Evolutionary conservation across 2,329 filamentous ascomycete genomes (phyloP), one percentile per base, ranked within the genome.

Genomic region (Talaromyces sp.): DNA sequence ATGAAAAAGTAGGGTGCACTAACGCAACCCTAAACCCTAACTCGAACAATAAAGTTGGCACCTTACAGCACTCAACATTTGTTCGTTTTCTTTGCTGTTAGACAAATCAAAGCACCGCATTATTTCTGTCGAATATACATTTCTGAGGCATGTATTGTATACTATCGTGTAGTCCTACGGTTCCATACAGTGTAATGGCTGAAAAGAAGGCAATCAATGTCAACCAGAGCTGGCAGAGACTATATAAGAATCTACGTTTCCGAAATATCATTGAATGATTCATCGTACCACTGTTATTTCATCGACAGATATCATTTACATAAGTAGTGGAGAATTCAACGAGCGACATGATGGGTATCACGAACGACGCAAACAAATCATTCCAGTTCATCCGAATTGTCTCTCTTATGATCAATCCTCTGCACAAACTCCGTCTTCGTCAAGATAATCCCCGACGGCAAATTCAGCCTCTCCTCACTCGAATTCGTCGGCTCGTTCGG

Each of bases 401-500:
- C 65, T 39, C 60, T 60, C 47, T 57, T 60, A 37, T 41, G 65
- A 62, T 45, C 67, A 65, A 43, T 67, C 57, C 58, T 71, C 66
- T 52, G 68, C 15, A 70, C 70, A 64, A 73, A 68, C 63, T 71
- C 68, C 10, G 67, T 73, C 60, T 68, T 69, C 1, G 69, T 63
- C 49, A 72, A 22, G 13, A 71, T 69, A 33, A 71, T 73, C 5
- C 68, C 69, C 17, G 67, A 66, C 9, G 69, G 65, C 19, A 70
- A 13, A 54, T 67, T 64, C 27, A 66, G 47, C 3, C 54, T 59
- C 31, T 68, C 64, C 37, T 64, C 64, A 17, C 59, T 67, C 11
- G 65, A 68, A 47, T 65, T 65, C n/a, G 22, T 33, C 27, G 19
- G 17, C 27, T 66, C 37, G 19, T 47, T 52, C n/a, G 41, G 59